Conservation (phyloP, 1,139 yeast genomes). For the Pichia cactophila region DNA sequence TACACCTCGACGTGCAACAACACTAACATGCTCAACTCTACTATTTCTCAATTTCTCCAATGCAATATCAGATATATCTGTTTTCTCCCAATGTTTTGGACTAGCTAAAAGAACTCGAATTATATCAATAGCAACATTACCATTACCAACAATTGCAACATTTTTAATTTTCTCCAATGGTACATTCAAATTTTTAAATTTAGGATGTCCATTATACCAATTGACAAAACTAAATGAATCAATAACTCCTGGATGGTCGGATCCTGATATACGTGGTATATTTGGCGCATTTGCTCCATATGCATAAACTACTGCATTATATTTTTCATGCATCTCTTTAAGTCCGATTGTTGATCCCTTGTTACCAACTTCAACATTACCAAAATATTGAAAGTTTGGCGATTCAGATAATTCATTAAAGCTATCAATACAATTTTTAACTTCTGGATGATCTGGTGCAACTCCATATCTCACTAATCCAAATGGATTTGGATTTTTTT, state of each 20-base stretch:
- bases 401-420: conserved; percentile 45
- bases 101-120: conserved; percentile 70
- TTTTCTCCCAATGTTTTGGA: conserved; percentile 48
- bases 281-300: conserved; percentile 72
- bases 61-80: conserved; percentile 71
- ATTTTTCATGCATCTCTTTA: conserved; percentile 41
- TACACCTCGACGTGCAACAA: conserved; percentile 83
- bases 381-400: conserved; percentile 53
- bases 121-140: conserved; percentile 94
- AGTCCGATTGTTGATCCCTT: conserved; percentile 27
- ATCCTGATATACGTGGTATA: conserved; percentile 42
- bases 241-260: conserved; percentile 55
- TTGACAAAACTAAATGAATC: conserved; percentile 85
- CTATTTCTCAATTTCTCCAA: conserved; percentile 44
- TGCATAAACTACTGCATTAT: conserved; percentile 69
- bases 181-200: conserved; percentile 38
- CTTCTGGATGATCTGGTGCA: conserved; percentile 99
- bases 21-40: conserved; percentile 52
- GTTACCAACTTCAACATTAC: conserved; percentile 55
- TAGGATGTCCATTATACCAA: conserved; percentile 94
- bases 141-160: conserved; percentile 88
- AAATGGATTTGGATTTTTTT: conserved; percentile 79
- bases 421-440: conserved; percentile 79
- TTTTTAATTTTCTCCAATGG: conserved; percentile 51
- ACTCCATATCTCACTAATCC: conserved; percentile 92